Evolutionary conservation across 768 basidiomycete genomes (phyloP).

Genomic region (Candolleomyces efflorescens): DNA sequence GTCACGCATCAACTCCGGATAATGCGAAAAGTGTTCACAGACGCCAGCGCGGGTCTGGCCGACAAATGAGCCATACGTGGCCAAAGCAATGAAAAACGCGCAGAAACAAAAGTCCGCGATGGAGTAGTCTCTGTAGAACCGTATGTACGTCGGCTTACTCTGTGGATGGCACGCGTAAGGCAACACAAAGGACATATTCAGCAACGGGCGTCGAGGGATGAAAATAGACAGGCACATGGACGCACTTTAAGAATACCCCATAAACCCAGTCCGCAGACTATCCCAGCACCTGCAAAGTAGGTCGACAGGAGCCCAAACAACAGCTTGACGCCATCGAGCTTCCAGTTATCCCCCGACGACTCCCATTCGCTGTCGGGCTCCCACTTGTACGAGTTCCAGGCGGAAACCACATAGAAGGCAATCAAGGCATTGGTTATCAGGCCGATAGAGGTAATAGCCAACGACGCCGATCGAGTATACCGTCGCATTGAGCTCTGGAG

Average conservation of each 20-base stretch:
- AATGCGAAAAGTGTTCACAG: slow-evolving; percentile 72
- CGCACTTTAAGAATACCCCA: slow-evolving; percentile 65
- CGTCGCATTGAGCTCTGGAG: slow-evolving; percentile 14
- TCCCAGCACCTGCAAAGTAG: slow-evolving; percentile 63
- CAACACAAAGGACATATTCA: not conserved
- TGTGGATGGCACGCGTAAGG: slow-evolving; percentile 20
- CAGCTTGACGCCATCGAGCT: slow-evolving; percentile 40
- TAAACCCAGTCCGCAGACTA: slow-evolving; percentile 63
- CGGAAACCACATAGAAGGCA: slow-evolving; percentile 31
- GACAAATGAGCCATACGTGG: slow-evolving; percentile 57
- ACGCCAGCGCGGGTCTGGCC: slow-evolving; percentile 51
- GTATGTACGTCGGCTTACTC: slow-evolving; percentile 62
- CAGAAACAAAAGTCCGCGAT: slow-evolving; percentile 76
- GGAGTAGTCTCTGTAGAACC: slow-evolving; percentile 79
- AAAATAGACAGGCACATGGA: slow-evolving; percentile 5
- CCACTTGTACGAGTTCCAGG: slow-evolving; percentile 37
- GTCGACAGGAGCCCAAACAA: slow-evolving; percentile 60
- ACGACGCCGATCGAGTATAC: slow-evolving; percentile 31
- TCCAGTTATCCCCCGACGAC: slow-evolving; percentile 29
- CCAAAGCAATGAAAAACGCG: slow-evolving; percentile 50
- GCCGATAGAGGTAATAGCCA: slow-evolving; percentile 34
- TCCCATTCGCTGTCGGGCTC: slow-evolving; percentile 48
- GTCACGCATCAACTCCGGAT: slow-evolving; percentile 70
- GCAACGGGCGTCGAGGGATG: not conserved
- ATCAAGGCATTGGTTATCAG: slow-evolving; percentile 29